Percentiles rank a stretch among this genome's conserved stretches.
Conservation (phyloP, 2,329 filamentous ascomycete genomes). For the Sporothrix humicola region DNA sequence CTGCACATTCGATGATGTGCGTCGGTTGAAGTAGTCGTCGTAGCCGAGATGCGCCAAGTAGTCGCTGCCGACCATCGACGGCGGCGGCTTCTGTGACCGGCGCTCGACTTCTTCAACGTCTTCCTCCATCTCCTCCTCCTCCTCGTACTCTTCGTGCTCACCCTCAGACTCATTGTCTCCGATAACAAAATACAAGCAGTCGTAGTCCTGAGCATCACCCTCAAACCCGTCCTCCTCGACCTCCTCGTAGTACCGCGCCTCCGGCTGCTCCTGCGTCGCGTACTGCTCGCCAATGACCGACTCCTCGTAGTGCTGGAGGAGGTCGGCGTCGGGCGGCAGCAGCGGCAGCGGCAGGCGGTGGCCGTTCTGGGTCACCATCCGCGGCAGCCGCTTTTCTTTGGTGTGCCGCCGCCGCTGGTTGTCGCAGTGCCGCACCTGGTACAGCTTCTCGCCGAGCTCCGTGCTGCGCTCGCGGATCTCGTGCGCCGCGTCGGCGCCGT, state of each 20-base stretch:
- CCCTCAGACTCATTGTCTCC: too few species aligned
- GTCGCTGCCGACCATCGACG: neutral
- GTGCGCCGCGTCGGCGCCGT: slow-evolving; percentile 12
- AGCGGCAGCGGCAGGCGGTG: slow-evolving; percentile 38
- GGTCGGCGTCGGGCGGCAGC: slow-evolving; percentile 24
- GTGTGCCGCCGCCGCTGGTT: slow-evolving; percentile 19
- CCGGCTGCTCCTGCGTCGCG: neutral
- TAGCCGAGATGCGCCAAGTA: neutral
- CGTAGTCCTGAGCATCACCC: too few species aligned
- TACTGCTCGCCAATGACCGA: neutral
- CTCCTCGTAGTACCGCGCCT: neutral
- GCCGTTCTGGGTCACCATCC: slow-evolving; percentile 36
- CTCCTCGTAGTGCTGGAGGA: slow-evolving; percentile 24
- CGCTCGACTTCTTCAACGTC: neutral
- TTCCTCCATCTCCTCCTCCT: neutral
- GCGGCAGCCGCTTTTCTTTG: slow-evolving; percentile 23
- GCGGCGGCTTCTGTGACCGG: neutral
- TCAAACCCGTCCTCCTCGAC: neutral
- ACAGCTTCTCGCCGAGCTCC: slow-evolving; percentile 23
- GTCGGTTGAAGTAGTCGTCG: neutral
- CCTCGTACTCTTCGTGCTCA: neutral
- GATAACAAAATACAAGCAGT: too few species aligned
- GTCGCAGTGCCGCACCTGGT: slow-evolving; percentile 34
- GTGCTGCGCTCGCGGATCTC: slow-evolving; percentile 30
- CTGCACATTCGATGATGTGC: neutral